phyloP scores from a whole-genome alignment of 768 basidiomycete genomes.

The Pisolithus tinctorius region DNA sequence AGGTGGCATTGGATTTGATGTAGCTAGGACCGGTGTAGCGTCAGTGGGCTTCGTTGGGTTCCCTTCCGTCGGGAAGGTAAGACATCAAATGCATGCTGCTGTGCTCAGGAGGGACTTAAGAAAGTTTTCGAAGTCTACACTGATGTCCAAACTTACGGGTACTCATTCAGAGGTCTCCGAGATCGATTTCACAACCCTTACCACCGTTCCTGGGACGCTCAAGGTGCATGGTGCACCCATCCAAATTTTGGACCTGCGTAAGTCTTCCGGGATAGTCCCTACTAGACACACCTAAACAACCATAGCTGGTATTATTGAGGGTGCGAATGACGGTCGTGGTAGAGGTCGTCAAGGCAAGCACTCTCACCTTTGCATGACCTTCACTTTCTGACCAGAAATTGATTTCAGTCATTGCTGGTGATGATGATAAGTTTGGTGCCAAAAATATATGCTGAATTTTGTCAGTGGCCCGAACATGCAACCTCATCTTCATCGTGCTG shows the following conservation, averaged over 20 bases:
- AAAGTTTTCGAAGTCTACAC: slow-evolving; percentile 58
- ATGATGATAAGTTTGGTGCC: slow-evolving; percentile 5
- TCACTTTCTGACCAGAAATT: slow-evolving; percentile 15
- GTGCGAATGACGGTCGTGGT: slow-evolving; percentile 93
- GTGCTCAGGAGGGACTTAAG: slow-evolving; percentile 1
- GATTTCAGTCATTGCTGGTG: slow-evolving; percentile 64
- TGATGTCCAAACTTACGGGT: slow-evolving; percentile 95
- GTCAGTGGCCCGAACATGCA: slow-evolving; percentile 92
- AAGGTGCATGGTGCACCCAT: slow-evolving; percentile 95
- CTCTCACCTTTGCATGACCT: neutral
- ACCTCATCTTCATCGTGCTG: slow-evolving; percentile 96
- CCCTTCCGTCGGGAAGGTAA: slow-evolving; percentile 91
- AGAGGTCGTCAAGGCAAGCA: slow-evolving; percentile 85
- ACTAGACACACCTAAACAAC: slow-evolving; percentile 8
- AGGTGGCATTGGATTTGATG: slow-evolving; percentile 87
- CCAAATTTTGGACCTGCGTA: slow-evolving; percentile 89
- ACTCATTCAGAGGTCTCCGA: slow-evolving; percentile 94
- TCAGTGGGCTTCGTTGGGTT: slow-evolving; percentile 92
- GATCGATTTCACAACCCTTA: slow-evolving; percentile 95
- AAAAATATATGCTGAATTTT: slow-evolving; percentile 1
- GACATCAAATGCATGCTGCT: slow-evolving; percentile 2
- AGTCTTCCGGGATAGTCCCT: slow-evolving; percentile 22
- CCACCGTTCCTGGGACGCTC: slow-evolving; percentile 91
- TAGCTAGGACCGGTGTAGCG: slow-evolving; percentile 95
- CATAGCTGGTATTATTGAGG: slow-evolving; percentile 93